Percentiles rank a stretch among this genome's conserved stretches.
These are phyloP conservation scores for Cladophialophora bantiana DNA, from an alignment of 2,329 filamentous ascomycete species.

Conservation along the genomic window DNA sequence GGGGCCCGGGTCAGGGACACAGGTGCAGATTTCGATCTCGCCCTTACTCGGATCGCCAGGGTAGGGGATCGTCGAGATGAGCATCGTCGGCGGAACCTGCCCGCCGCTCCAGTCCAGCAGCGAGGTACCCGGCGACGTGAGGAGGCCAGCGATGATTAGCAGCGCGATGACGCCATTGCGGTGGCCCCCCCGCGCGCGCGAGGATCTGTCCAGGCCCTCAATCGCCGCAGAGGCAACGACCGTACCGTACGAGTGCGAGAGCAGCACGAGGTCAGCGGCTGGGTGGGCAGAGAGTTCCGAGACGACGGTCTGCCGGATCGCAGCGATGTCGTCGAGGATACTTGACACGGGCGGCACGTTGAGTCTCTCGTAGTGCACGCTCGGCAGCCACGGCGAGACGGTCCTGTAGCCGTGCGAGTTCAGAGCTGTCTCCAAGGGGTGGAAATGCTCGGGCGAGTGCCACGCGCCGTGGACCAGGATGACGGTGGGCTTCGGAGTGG, in stretches of 20 bases:
- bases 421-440: not conserved
- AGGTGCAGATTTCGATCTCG: slow-evolving; percentile 5
- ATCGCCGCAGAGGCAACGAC: slow-evolving; percentile 3
- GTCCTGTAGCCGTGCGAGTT: slow-evolving; percentile 3
- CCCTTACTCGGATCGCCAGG: not conserved
- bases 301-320: not conserved
- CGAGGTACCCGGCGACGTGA: slow-evolving; percentile 3
- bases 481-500: slow-evolving; percentile 14
- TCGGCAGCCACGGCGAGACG: slow-evolving; percentile 6
- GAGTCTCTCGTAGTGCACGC: slow-evolving; percentile 8
- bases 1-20: slow-evolving; percentile 8
- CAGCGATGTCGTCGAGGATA: slow-evolving; percentile 13
- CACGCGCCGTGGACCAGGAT: slow-evolving; percentile 22
- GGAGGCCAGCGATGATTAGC: slow-evolving; percentile 13
- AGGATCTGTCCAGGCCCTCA: slow-evolving; percentile 16
- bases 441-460: slow-evolving; percentile 19
- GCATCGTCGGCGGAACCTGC: slow-evolving; percentile 5
- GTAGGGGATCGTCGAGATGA: not conserved
- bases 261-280: slow-evolving; percentile 12
- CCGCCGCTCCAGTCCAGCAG: slow-evolving; percentile 5
- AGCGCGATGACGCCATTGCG: slow-evolving; percentile 11
- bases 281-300: slow-evolving; percentile 2
- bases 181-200: slow-evolving; percentile 1
- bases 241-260: slow-evolving; percentile 17
- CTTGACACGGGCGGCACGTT: not conserved